Evolutionary conservation across 2,329 filamentous ascomycete genomes (phyloP), one percentile per base, ranked within the genome.

Genomic region (Pseudogymnoascus sp.): DNA sequence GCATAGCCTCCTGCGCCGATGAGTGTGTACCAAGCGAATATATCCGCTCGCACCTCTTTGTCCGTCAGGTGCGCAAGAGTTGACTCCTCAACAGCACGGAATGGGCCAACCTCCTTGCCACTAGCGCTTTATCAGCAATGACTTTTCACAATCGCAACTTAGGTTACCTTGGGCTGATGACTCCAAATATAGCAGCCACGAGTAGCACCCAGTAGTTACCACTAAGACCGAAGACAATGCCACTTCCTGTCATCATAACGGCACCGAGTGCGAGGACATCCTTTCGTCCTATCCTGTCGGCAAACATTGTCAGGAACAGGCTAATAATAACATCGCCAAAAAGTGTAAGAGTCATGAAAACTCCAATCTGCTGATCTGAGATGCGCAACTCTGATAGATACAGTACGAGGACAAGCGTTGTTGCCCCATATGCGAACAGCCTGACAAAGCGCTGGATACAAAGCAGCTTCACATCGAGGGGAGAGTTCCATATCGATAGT

Each of bases 331-430:
- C 78, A 70, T 88, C 85, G 27, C 85, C 85, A 12, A 78, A 74
- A 13, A 88, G 73, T 0, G 85, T 88, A 65, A 87, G 70, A 0
- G 84, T 86, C 84, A 88, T 87, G 73, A 88, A 88, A 0, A 86
- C 72, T 2, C 85, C 85, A 63, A 84, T 82, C 33, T 74, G 74
- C 0, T 78, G 75, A 63, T 84, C 77, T 1, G 81, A 78, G 42
- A 81, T 76, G 7, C 73, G 76, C 1, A 86, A 74, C 1, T 74
- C 76, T 12, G 76, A 75, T 6, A 88, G 77, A 65, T 82, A 86
- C 21, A 80, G 75, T 9, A 83, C 84, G 4, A 86, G 77, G 62
- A 86, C 78, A 3, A 86, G 77, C 0, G 80, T 83, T 5, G 81
- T 82, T 5, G 77, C 75, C 60, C 85, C 85, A 68, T 87, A 88